Evolutionary conservation across 371 early-diverging fungal genomes (phyloP), one percentile per base, ranked within the genome.

Genomic region (Circinella umbellata): DNA sequence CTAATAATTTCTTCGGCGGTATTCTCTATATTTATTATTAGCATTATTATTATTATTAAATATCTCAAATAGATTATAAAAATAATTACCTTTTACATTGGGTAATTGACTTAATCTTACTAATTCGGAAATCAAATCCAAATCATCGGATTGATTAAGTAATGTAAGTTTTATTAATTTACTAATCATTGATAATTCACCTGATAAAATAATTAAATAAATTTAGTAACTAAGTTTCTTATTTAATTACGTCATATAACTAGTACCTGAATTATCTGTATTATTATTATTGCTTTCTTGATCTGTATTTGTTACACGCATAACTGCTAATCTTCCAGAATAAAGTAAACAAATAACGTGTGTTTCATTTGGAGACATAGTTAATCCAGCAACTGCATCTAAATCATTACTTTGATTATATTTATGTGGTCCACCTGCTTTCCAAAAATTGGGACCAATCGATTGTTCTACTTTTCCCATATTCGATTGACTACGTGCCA

Each of bases 291-390:
- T 35, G 42, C 57, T 57, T 48, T 60, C 47, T 36, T 57, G 15
- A 5, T 49, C 39, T 35, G 76, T 73, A 15, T 70, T 57, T 10
- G 80, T 78, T 14, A 78, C 61, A 36, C 79, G 70, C 7, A 75
- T 61, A 1, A 80, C 64, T 4, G 79, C 79, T 2, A 81, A 48
- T 35, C 70, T 72, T 4, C 74, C 70, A 0, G 81, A 81, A 6
- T 74, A 73, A 35, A 70, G 72, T n/a, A 75, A 57, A 36, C 78
- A 78, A 8, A 81, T 11, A 42, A 77, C 27, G 55, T 84, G 84
- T 1, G 84, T 84, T 61, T 77, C 81, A 55, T 80, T 80, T 0
- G 79, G 76, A 4, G 84, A 84, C n/a, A 81, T 62, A 1, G 64
- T 61, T 5, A 77, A 63, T 57, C 76, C 80, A 7, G 55, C 71